Conservation (phyloP, 2,329 filamentous ascomycete genomes). For the Whalleya microplaca region DNA sequence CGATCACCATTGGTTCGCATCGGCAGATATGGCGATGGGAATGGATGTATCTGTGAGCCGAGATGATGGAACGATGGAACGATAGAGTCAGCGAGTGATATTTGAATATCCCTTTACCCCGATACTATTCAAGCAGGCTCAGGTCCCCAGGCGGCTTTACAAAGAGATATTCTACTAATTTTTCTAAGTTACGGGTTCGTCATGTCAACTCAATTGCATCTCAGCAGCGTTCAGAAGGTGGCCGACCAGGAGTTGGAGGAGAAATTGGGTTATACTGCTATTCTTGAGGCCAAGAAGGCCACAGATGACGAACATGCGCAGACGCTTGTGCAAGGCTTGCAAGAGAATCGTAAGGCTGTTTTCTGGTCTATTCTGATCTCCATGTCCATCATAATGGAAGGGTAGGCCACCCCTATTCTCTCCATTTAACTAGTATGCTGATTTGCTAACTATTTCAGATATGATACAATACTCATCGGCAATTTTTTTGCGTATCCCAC, state of each 20-base stretch:
- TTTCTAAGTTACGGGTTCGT: background rate
- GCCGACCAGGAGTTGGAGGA: constrained; percentile 36
- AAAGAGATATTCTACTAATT: background rate
- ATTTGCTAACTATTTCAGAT: constrained; percentile 22
- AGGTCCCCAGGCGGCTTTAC: background rate
- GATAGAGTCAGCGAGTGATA: background rate
- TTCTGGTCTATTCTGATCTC: constrained; percentile 39
- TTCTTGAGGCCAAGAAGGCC: constrained; percentile 35
- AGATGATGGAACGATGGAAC: background rate
- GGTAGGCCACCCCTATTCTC: constrained; percentile 19
- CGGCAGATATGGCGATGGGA: background rate
- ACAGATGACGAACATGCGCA: constrained; percentile 38
- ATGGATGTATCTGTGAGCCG: background rate
- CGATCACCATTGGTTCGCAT: constrained; percentile 3
- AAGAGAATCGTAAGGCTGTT: constrained; percentile 34
- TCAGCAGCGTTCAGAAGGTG: constrained; percentile 32
- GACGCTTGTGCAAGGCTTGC: constrained; percentile 33
- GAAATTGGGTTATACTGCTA: constrained; percentile 33
- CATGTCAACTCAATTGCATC: constrained; percentile 28
- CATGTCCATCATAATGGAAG: constrained; percentile 40
- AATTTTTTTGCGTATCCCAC: constrained; percentile 38
- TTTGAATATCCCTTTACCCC: constrained; percentile 2
- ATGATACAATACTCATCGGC: constrained; percentile 37
- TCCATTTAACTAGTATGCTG: background rate
- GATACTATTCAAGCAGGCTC: background rate